Conservation (phyloP, 306 rosid genomes). For the Castanea sativa region DNA sequence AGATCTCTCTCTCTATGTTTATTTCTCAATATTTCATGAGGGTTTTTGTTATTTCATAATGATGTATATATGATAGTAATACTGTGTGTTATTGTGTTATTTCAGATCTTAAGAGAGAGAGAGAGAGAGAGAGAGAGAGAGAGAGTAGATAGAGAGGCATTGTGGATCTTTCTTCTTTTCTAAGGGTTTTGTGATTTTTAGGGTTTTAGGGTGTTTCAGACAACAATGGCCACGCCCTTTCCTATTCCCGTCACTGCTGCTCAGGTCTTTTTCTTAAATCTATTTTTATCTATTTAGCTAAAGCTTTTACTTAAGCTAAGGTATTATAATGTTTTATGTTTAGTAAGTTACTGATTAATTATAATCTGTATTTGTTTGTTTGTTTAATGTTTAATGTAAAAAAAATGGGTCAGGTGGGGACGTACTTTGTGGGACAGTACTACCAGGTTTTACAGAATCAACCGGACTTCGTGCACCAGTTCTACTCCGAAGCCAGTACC, state of each 20-base stretch:
- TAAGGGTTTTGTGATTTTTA: conserved; percentile 26
- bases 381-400: neutral
- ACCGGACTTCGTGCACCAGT: conserved; percentile 85
- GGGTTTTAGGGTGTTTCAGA: conserved; percentile 65
- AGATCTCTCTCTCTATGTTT: conserved; percentile 17
- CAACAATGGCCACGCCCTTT: conserved; percentile 69
- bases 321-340: too few relatives aligned
- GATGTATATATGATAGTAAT: neutral
- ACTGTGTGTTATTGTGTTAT: conserved; percentile 9
- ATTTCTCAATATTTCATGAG: neutral
- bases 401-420: conserved; percentile 63
- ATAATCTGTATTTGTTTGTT: neutral
- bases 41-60: too few relatives aligned
- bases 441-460: conserved; percentile 90
- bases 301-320: too few relatives aligned
- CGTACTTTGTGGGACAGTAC: conserved; percentile 95
- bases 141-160: neutral
- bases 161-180: conserved; percentile 38
- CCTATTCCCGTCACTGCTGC: conserved; percentile 80
- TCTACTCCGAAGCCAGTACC: conserved; percentile 91
- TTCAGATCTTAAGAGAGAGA: conserved; percentile 28
- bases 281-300: neutral
- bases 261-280: conserved; percentile 52
- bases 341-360: too few relatives aligned
- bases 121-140: too few relatives aligned